These are phyloP conservation scores for Rhodotorula sp. DNA, from an alignment of 1,284 basidiomycete species.

Conservation along the genomic window DNA sequence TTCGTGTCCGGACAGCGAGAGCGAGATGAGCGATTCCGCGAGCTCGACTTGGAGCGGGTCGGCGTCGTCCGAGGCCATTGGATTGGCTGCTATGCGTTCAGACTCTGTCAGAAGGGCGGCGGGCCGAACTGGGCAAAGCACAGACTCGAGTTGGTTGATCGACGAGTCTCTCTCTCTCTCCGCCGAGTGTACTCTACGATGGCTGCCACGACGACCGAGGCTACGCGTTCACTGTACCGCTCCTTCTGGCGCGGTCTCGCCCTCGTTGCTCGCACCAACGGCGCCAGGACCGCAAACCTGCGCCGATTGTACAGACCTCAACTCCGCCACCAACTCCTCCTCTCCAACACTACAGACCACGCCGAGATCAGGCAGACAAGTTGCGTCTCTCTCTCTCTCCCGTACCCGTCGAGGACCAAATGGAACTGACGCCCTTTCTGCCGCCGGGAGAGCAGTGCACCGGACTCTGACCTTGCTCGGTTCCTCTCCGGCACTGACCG, in stretches of 20 bases:
- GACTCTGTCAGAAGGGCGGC: too few relatives aligned
- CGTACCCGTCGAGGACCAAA: not conserved
- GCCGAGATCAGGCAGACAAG: not conserved
- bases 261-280: not conserved
- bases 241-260: conserved; percentile 2
- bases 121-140: too few relatives aligned
- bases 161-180: not conserved
- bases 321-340: not conserved
- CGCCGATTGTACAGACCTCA: conserved; percentile 7
- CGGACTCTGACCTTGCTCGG: conserved; percentile 15
- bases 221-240: conserved; percentile 10
- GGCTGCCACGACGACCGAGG: not conserved
- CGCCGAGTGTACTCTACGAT: not conserved
- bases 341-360: too few relatives aligned
- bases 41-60: not conserved
- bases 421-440: not conserved
- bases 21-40: not conserved
- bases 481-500: not conserved
- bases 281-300: not conserved
- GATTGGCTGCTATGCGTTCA: not conserved
- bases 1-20: not conserved
- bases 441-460: conserved; percentile 9
- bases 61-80: not conserved
- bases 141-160: not conserved
- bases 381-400: not conserved